Evolutionary conservation across 768 basidiomycete genomes (phyloP).

Genomic region (Myochromella boudieri): DNA sequence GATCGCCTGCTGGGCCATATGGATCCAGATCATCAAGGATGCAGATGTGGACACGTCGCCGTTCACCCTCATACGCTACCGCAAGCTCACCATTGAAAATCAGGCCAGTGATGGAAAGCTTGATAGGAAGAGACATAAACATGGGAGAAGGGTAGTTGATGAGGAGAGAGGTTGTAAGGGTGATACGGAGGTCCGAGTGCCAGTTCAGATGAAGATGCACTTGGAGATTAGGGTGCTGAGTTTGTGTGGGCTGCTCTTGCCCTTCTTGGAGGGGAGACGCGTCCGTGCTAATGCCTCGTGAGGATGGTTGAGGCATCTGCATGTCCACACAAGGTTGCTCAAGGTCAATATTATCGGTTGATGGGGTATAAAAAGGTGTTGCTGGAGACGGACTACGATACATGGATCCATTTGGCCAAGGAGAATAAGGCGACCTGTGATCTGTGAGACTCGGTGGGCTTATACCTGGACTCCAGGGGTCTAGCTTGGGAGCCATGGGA

Average conservation of each 20-base stretch:
- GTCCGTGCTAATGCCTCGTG: constrained; percentile 14
- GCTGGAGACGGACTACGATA: constrained; percentile 35
- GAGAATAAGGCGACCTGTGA: constrained; percentile 29
- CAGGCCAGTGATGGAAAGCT: constrained; percentile 87
- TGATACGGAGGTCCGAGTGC: constrained; percentile 85
- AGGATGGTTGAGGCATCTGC: constrained; percentile 6
- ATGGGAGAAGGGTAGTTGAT: constrained; percentile 96
- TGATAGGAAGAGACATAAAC: constrained; percentile 97
- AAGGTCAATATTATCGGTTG: constrained; percentile 14
- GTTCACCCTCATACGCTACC: constrained; percentile 87
- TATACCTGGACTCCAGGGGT: constrained; percentile 42
- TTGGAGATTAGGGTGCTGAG: constrained; percentile 69
- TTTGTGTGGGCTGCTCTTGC: constrained; percentile 7
- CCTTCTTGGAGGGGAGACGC: constrained; percentile 15
- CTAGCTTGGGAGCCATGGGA: constrained; percentile 40
- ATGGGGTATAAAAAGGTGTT: constrained; percentile 27
- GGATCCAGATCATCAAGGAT: constrained; percentile 87
- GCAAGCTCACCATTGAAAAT: constrained; percentile 86
- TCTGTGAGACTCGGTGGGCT: constrained; percentile 39
- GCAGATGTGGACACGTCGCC: constrained; percentile 81
- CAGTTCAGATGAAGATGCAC: constrained; percentile 84
- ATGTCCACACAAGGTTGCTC: constrained; percentile 1
- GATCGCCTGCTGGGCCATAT: constrained; percentile 67
- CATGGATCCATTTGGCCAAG: constrained; percentile 25
- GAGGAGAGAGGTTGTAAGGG: constrained; percentile 86